phyloP scores from a whole-genome alignment of 345 rosid species.

The Sonneratia caseolaris region DNA sequence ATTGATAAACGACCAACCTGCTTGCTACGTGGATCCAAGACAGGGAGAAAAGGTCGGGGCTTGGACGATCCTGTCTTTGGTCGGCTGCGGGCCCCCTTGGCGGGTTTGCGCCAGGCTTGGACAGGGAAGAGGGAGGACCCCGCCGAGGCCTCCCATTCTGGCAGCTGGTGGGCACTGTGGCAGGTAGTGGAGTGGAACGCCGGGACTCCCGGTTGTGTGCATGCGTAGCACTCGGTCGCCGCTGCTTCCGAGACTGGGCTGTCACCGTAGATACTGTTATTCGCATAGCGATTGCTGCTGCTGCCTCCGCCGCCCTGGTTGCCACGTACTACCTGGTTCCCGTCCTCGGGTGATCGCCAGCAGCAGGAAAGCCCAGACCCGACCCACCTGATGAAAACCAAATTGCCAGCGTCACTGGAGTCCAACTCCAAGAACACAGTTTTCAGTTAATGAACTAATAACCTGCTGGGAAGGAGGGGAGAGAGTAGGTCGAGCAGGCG shows the following conservation, averaged over 20 bases:
- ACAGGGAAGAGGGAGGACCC: slow-evolving; percentile 29
- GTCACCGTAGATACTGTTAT: neutral
- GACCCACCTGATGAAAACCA: neutral
- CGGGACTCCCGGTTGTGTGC: slow-evolving; percentile 28
- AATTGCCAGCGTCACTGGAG: neutral
- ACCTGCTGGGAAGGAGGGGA: neutral
- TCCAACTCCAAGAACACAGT: neutral
- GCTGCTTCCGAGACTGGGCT: neutral
- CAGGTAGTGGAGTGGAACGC: slow-evolving; percentile 38
- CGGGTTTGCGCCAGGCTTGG: neutral
- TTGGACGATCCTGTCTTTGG: neutral
- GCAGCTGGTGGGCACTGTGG: slow-evolving; percentile 22
- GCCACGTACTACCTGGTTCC: neutral
- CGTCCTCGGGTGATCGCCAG: neutral
- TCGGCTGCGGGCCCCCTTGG: neutral
- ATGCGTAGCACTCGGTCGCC: slow-evolving; percentile 22
- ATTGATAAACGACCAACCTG: neutral
- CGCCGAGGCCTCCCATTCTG: slow-evolving; percentile 34
- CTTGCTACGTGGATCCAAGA: slow-evolving; percentile 55
- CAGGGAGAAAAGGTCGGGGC: slow-evolving; percentile 9
- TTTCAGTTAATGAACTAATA: neutral
- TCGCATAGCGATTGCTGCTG: neutral
- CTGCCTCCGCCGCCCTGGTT: too few relatives aligned
- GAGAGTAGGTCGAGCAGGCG: neutral
- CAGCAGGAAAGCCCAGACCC: neutral